phyloP scores from a whole-genome alignment of 1,284 basidiomycete genomes.

The Microbotryum lychnidis-dioicae region DNA sequence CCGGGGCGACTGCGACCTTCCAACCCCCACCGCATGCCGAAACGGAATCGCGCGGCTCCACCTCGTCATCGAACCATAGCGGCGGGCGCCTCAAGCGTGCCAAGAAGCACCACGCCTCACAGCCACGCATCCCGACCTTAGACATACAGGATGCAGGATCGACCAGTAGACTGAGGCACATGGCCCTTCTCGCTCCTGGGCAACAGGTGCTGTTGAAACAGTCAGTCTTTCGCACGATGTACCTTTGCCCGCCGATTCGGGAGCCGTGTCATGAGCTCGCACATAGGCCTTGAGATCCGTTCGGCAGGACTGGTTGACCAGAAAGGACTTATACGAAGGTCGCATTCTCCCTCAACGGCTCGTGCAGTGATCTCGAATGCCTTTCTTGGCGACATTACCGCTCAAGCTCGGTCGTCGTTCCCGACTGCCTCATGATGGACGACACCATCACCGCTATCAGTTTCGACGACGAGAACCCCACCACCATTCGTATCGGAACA shows the following conservation, averaged over 20 bases:
- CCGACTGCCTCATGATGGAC: conserved; percentile 24
- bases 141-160: background rate
- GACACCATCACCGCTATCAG: conserved; percentile 19
- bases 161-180: too few relatives aligned
- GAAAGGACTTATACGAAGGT: background rate
- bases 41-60: background rate
- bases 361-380: conserved; percentile 5
- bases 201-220: too few relatives aligned
- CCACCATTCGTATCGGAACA: conserved; percentile 11
- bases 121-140: background rate
- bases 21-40: background rate
- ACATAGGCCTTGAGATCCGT: background rate
- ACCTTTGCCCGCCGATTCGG: too few relatives aligned
- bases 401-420: conserved; percentile 1
- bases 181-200: too few relatives aligned
- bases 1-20: background rate
- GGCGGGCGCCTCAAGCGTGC: background rate
- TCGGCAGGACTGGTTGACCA: background rate
- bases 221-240: too few relatives aligned
- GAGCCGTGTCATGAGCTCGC: background rate
- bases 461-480: conserved; percentile 14
- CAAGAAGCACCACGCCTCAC: background rate
- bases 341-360: background rate
- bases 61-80: background rate
- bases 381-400: background rate